A percentile compares a stretch with the other conserved stretches of the same genome.
Conservation (phyloP, 73 alveolate genomes). For the Symbiodinium natans region DNA sequence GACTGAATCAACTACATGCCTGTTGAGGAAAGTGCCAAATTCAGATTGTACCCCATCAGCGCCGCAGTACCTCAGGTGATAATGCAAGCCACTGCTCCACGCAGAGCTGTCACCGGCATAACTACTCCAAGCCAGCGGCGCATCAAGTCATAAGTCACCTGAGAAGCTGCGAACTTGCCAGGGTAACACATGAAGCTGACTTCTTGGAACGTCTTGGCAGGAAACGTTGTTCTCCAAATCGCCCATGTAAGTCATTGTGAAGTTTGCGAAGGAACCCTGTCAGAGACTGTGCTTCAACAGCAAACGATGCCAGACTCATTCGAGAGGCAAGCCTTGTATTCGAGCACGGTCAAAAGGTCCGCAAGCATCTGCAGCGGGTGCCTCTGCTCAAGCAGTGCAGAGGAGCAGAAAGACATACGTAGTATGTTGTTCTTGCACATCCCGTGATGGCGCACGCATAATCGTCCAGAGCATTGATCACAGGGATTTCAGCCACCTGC, state of each 20-base stretch:
- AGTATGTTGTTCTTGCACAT: no score
- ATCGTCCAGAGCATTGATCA: conserved; percentile 90
- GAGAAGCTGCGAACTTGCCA: neutral
- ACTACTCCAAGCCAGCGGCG: neutral
- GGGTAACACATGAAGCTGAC: neutral
- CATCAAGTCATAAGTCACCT: conserved; percentile 91
- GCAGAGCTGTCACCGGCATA: neutral
- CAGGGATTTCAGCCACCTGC: conserved; percentile 83
- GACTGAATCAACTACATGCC: neutral
- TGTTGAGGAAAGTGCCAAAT: neutral
- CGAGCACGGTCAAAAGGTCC: conserved; percentile 56
- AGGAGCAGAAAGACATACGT: neutral
- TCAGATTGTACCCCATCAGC: conserved; percentile 85
- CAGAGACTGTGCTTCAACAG: neutral
- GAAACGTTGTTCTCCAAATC: conserved; percentile 82
- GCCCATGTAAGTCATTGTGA: conserved; percentile 90
- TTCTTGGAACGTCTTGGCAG: neutral
- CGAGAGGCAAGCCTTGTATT: conserved; percentile 72
- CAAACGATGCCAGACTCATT: neutral
- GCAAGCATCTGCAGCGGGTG: conserved; percentile 94
- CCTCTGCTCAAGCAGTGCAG: neutral
- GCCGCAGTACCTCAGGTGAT: conserved; percentile 61
- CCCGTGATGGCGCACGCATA: conserved; percentile 33
- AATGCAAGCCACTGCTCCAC: neutral
- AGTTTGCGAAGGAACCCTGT: conserved; percentile 34